Conservation (phyloP, 768 basidiomycete genomes). For the Amanita pseudoporphyria region DNA sequence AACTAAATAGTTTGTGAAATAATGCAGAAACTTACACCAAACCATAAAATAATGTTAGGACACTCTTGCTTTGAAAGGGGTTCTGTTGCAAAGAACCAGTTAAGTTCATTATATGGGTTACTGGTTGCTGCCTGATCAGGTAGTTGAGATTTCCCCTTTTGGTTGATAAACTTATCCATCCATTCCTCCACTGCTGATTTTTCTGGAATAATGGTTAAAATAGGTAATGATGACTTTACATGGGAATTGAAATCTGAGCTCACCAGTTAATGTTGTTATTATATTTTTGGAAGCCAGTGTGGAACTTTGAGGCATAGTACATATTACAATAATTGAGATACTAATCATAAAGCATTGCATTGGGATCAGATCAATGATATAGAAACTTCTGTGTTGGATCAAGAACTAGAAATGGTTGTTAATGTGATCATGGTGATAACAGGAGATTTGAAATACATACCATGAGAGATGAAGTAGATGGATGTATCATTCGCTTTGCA, state of each 20-base stretch:
- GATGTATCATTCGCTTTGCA: neutral
- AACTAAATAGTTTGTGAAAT: neutral
- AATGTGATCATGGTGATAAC: neutral
- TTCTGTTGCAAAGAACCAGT: neutral
- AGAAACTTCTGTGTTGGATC: slow-evolving; percentile 7
- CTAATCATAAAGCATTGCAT: too few relatives aligned
- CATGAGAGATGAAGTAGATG: neutral
- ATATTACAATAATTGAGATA: too few relatives aligned
- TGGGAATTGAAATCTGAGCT: too few relatives aligned
- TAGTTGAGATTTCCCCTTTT: neutral
- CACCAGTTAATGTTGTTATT: too few relatives aligned
- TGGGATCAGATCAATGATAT: too few relatives aligned
- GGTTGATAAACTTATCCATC: slow-evolving; percentile 6
- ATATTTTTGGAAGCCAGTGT: too few relatives aligned
- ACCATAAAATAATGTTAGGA: slow-evolving; percentile 9
- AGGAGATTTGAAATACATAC: neutral
- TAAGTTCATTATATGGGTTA: slow-evolving; percentile 4
- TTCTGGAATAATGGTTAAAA: neutral
- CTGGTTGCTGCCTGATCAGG: neutral
- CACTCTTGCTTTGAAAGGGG: slow-evolving; percentile 1
- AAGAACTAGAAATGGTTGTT: slow-evolving; percentile 3
- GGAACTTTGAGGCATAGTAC: too few relatives aligned
- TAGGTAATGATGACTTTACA: neutral
- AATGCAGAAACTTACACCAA: slow-evolving; percentile 5
- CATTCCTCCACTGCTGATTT: slow-evolving; percentile 2